Evolutionary conservation across 257 asterid genomes (phyloP), one percentile per base, ranked within the genome.

Genomic region (Solanum neorickii): DNA sequence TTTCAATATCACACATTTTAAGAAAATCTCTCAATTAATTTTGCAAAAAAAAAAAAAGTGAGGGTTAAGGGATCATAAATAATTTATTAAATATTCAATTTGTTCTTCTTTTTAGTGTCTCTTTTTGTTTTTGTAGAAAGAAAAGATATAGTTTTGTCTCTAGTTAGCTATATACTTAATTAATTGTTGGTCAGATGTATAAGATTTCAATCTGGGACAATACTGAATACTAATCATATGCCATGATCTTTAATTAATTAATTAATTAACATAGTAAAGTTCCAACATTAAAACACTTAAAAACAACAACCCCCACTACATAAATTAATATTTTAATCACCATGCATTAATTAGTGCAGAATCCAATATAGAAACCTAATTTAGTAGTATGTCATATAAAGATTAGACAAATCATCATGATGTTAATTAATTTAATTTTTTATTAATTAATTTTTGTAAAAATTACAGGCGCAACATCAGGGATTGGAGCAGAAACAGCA

Each of bases 401-500:
- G 85, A 77, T 62, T 77, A 25, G 59, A 42, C 66, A 87, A 66
- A 86, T 20, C 68, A 85, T 85, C 33, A 69, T 68, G 49, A 25
- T n/a, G 42, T 33, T 77, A 21, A 42, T 18, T 78, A 29, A 2
- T 59, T 25, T 20, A 25, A 13, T 49, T 44, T 59, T 66, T 33
- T 4, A 4, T n/a, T 74, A 74, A n/a, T 42, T 18, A 13, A 23
- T 27, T 27, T 27, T 16, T 25, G 65, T 2, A 27, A 78, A 78
- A 86, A 21, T 82, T 42, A 16, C 72, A 90, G 99, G 99, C 2
- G 98, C 98, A 66, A 95, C 99, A 42, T 94, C 98, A 3, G 99
- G 99, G 5, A 96, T 96, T 6, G 99, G 99, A 0, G 97, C 94
- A 1, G 99, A 96, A 88, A 96, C 99, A 3, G 99, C 98, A 12